A percentile compares a stretch with the other conserved stretches of the same genome.
These are phyloP conservation scores for Penicillium daleae DNA, from an alignment of 495 filamentous ascomycete species.

Conservation along the genomic window DNA sequence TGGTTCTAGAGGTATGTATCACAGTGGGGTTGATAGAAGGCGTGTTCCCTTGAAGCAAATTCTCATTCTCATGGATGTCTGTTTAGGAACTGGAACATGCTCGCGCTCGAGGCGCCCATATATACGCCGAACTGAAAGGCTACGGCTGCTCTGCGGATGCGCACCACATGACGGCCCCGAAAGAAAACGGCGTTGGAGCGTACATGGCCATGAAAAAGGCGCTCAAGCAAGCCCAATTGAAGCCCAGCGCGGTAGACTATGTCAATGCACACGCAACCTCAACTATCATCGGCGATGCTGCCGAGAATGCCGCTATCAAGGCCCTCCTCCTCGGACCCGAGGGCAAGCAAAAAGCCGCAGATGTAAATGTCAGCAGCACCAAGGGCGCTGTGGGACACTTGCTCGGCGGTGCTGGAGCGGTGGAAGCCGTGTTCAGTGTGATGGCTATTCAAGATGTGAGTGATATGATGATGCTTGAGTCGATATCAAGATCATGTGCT, in stretches of 20 bases:
- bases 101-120: constrained; percentile 71
- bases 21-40: neutral
- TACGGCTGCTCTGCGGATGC: constrained; percentile 90
- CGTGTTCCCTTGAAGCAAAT: neutral
- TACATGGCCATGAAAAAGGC: constrained; percentile 83
- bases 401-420: constrained; percentile 84
- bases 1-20: constrained; percentile 73
- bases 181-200: constrained; percentile 78
- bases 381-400: constrained; percentile 94
- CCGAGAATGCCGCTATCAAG: constrained; percentile 85
- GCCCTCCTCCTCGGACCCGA: constrained; percentile 73
- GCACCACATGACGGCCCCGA: constrained; percentile 89
- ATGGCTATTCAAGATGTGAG: constrained; percentile 76
- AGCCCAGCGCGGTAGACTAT: constrained; percentile 78
- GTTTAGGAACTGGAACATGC: constrained; percentile 81
- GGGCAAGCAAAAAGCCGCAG: constrained; percentile 59
- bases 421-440: constrained; percentile 85
- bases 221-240: constrained; percentile 69
- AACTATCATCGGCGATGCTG: constrained; percentile 81
- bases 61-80: neutral
- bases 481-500: constrained; percentile 13
- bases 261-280: constrained; percentile 95
- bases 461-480: constrained; percentile 18
- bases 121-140: constrained; percentile 88
- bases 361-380: constrained; percentile 87